A percentile compares a stretch with the other conserved stretches of the same genome.
These are phyloP conservation scores for Nyssa sinensis DNA, from an alignment of 148 eudicot species.

Conservation along the genomic window DNA sequence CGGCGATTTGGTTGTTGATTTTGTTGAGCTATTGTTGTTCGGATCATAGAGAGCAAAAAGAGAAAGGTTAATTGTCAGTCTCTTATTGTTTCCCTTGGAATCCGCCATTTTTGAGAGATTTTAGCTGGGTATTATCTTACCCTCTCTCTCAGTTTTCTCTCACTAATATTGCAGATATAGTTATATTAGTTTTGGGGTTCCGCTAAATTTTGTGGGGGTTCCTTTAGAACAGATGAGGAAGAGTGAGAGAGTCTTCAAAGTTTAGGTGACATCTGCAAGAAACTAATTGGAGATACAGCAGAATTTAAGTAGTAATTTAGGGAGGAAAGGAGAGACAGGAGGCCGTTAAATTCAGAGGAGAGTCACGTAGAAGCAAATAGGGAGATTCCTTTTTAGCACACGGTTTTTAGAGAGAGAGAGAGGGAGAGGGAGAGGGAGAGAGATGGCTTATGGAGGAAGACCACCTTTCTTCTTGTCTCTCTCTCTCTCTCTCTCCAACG, in stretches of 20 bases:
- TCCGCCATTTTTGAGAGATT: slow-evolving; percentile 28
- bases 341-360: too few species aligned
- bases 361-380: slow-evolving; percentile 6
- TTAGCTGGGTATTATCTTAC: background rate
- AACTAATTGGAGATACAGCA: too few species aligned
- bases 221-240: too few species aligned
- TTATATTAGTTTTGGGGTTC: background rate
- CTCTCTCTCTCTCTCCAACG: background rate
- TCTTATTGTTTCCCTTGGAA: slow-evolving; percentile 25
- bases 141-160: background rate
- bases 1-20: slow-evolving; percentile 14
- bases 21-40: background rate
- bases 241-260: background rate
- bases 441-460: slow-evolving; percentile 9
- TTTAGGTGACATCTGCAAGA: too few species aligned
- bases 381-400: background rate
- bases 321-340: too few species aligned
- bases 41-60: slow-evolving; percentile 26
- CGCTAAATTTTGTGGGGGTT: background rate
- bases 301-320: too few species aligned
- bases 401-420: slow-evolving; percentile 3
- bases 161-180: background rate
- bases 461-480: slow-evolving; percentile 9
- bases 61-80: slow-evolving; percentile 27
- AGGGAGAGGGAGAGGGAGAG: slow-evolving; percentile 8